phyloP scores from a whole-genome alignment of 768 basidiomycete species.

The Gelatoporia subvermispora region DNA sequence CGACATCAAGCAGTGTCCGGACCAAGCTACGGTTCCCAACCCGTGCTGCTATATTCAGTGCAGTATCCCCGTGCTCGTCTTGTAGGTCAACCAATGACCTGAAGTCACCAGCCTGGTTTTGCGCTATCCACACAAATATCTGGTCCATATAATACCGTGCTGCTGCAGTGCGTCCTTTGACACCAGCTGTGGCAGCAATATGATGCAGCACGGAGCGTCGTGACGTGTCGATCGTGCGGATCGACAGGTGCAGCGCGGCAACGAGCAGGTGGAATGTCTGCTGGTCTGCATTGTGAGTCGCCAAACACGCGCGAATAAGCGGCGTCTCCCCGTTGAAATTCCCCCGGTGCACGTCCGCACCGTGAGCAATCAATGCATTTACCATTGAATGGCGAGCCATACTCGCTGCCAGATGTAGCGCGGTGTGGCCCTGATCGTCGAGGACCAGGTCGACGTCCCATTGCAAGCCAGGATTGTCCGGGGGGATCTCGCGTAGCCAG shows the following conservation, averaged over 20 bases:
- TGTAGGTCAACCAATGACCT: conserved; percentile 81
- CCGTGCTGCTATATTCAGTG: conserved; percentile 90
- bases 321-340: conserved; percentile 95
- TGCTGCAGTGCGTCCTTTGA: conserved; percentile 78
- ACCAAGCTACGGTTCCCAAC: conserved; percentile 89
- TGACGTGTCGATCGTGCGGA: conserved; percentile 85
- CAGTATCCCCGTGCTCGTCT: conserved; percentile 95
- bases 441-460: conserved; percentile 77
- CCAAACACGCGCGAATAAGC: conserved; percentile 85
- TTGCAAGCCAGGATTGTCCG: conserved; percentile 30
- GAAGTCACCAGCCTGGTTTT: conserved; percentile 72
- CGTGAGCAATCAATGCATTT: conserved; percentile 63
- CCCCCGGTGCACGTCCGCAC: conserved; percentile 87
- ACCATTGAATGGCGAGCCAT: conserved; percentile 68
- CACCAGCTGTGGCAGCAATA: conserved; percentile 83
- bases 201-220: conserved; percentile 89
- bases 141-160: conserved; percentile 92
- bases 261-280: conserved; percentile 72
- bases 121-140: conserved; percentile 81
- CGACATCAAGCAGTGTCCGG: conserved; percentile 82
- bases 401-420: conserved; percentile 89
- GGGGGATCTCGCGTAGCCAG: conserved; percentile 58
- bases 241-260: conserved; percentile 58
- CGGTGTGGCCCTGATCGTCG: conserved; percentile 92
- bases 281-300: conserved; percentile 78